Conservation (phyloP, 2,329 filamentous ascomycete species). For the Nothophoma quercina region DNA sequence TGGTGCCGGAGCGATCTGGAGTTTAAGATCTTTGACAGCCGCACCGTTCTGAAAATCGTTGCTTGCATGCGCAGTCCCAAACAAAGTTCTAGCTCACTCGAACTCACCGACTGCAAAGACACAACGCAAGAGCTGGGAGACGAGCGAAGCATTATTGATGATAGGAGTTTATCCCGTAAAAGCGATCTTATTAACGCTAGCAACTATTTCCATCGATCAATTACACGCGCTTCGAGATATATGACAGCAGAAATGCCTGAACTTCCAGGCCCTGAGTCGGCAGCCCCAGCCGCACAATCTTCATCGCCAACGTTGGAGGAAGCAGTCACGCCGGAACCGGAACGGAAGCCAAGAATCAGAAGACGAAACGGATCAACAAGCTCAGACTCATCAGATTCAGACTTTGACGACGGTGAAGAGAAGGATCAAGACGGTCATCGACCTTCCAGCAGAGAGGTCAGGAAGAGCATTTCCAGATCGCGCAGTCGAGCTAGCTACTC, state of each 20-base stretch:
- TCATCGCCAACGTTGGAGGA: neutral
- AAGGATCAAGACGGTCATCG: slow-evolving; percentile 38
- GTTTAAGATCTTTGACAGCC: slow-evolving; percentile 6
- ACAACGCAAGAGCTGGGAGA: neutral
- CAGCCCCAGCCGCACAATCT: neutral
- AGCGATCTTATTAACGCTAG: too few species aligned
- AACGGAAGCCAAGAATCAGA: slow-evolving; percentile 19
- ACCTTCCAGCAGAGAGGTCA: slow-evolving; percentile 29
- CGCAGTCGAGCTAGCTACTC: slow-evolving; percentile 26
- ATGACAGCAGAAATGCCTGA: neutral
- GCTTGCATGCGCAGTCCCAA: too few species aligned
- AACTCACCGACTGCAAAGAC: too few species aligned
- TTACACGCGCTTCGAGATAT: too few species aligned
- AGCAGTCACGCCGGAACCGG: slow-evolving; percentile 18
- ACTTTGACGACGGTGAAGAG: slow-evolving; percentile 16
- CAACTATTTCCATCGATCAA: neutral
- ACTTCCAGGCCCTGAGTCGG: neutral
- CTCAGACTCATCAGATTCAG: slow-evolving; percentile 17
- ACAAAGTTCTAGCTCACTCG: too few species aligned
- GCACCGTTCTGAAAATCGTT: neutral
- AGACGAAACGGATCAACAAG: slow-evolving; percentile 18
- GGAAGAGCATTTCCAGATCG: slow-evolving; percentile 29
- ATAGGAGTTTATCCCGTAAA: too few species aligned
- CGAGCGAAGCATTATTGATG: too few species aligned
- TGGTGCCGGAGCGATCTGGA: slow-evolving; percentile 4